Evolutionary conservation across 306 rosid species (phyloP).

Genomic region (Medicago arabica): DNA sequence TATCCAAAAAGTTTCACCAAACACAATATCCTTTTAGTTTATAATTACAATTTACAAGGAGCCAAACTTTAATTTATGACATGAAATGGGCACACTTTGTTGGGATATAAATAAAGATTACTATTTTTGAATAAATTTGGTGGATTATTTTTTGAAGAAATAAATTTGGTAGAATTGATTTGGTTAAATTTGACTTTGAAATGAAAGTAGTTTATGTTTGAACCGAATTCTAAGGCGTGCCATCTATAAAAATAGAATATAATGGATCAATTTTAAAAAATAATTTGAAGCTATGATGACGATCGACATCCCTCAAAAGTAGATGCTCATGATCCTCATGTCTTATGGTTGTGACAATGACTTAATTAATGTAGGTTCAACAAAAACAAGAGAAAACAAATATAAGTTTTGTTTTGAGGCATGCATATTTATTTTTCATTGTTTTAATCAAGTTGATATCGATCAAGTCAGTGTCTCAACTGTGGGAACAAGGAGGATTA

Average conservation of each 20-base stretch:
- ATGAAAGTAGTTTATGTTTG: neutral
- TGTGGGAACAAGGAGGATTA: too few species aligned
- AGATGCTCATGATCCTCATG: neutral
- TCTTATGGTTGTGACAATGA: neutral
- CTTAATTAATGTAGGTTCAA: too few species aligned
- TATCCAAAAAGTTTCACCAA: slow-evolving; percentile 42
- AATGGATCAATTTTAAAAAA: too few species aligned
- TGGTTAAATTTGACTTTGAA: neutral
- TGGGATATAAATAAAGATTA: too few species aligned
- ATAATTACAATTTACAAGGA: neutral
- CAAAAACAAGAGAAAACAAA: too few species aligned
- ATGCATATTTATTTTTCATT: too few species aligned
- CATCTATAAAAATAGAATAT: neutral
- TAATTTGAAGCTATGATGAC: too few species aligned
- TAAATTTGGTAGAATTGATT: neutral
- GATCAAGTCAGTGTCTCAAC: neutral
- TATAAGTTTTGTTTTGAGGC: too few species aligned
- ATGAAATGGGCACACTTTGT: neutral
- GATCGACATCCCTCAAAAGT: neutral
- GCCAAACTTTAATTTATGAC: neutral
- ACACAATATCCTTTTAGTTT: slow-evolving; percentile 19
- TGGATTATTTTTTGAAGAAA: neutral
- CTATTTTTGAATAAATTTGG: neutral
- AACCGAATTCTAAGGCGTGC: neutral
- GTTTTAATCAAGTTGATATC: neutral